phyloP scores from a whole-genome alignment of 768 basidiomycete genomes.

The Leccinellum rugosiceps region DNA sequence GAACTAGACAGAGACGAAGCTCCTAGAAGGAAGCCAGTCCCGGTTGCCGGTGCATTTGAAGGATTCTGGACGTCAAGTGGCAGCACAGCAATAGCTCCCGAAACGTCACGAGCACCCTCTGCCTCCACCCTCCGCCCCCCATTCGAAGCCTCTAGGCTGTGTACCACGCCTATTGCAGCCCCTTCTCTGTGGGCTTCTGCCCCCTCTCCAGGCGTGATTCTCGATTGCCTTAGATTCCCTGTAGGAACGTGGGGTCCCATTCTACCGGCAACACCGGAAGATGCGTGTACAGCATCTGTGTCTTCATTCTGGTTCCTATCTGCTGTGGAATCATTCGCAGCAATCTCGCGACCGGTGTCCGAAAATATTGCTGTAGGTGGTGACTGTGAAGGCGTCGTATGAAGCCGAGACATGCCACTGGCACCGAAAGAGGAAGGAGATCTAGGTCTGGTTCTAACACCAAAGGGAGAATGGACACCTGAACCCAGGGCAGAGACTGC shows the following conservation, averaged over 20 bases:
- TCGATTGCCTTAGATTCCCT: background rate
- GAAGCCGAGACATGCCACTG: background rate
- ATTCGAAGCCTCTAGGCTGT: conserved; percentile 21
- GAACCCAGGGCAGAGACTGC: conserved; percentile 22
- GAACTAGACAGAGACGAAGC: conserved; percentile 7
- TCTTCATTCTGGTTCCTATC: conserved; percentile 6
- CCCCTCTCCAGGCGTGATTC: background rate
- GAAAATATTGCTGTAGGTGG: conserved; percentile 10
- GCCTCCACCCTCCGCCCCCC: conserved; percentile 17
- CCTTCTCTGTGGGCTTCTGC: conserved; percentile 8
- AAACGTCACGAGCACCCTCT: conserved; percentile 22
- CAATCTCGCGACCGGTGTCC: background rate
- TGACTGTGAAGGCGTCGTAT: conserved; percentile 2
- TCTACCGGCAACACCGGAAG: conserved; percentile 4
- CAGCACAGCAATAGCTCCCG: conserved; percentile 19
- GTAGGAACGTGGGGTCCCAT: conserved; percentile 1
- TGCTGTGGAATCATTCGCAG: background rate
- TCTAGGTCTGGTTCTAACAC: conserved; percentile 1
- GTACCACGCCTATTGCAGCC: conserved; percentile 14
- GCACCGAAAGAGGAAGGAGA: conserved; percentile 5
- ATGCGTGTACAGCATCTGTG: background rate
- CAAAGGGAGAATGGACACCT: conserved; percentile 9
- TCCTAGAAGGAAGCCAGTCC: conserved; percentile 13
- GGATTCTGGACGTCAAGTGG: conserved; percentile 14
- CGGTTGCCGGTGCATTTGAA: conserved; percentile 22